Base-by-base conservation (phyloP, 2,329 filamentous ascomycete species). In the Colletotrichum endophyticum region DNA sequence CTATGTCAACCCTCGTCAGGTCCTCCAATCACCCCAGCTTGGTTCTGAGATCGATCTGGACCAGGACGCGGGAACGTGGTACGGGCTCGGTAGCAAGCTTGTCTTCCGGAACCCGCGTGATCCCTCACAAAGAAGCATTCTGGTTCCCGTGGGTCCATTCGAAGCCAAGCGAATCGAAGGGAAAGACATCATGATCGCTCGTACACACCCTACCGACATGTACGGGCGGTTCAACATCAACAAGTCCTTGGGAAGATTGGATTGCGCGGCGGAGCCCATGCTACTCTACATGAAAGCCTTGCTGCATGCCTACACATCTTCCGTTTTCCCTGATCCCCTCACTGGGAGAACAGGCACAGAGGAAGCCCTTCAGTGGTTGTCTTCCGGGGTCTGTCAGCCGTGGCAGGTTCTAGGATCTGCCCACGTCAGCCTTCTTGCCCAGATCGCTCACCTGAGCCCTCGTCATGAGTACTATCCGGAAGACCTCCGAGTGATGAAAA, bases 291-390 rank as follows among this genome's bases (percentile, higher is more conserved):
- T 84, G 2, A 93, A 92, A 78, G 92, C 91, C 0, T 81, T 88
- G 6, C 81, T 92, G 1, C 93, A 95, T 79, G 93, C 92, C 0
- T 82, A 88, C 6, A 94, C 93, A 0, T 92, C 92, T 0, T 91
- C 89, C 36, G 79, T 88, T 0, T 44, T 94, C 0, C 88, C 90
- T 0, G 93, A 94, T 79, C 82, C 85, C 0, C 84, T 94, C 0
- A 94, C 92, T 0, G 84, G 87, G 0, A 85, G 88, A 0, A 94
- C 91, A 0, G 93, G 93, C 0, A 89, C 87, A 0, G 92, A 94
- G 79, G 92, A 94, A 81, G 88, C 91, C 0, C 75, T 92, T 0
- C 82, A 86, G 3, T 87, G 85, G 32, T 82, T 94, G 0, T 79
- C 81, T 4, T 90, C 91, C 0, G 90, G 88, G 0, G 82, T 83